phyloP scores from a whole-genome alignment of 371 early-diverging fungal species.

The Saksenaea oblongispora region DNA sequence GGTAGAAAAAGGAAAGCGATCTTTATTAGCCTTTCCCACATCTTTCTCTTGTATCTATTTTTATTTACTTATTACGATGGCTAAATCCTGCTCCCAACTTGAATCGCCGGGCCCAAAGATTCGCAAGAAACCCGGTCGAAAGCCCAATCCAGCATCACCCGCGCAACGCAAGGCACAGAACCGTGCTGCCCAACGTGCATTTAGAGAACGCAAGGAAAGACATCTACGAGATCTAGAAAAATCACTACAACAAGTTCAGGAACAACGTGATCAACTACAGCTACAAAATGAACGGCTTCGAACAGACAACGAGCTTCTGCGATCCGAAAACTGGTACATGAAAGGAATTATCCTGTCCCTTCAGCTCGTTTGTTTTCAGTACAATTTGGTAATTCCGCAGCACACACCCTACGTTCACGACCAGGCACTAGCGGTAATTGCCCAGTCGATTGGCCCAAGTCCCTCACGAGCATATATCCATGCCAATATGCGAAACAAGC shows the following conservation, averaged over 20 bases:
- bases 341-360: constrained; percentile 58
- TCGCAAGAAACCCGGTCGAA: constrained; percentile 81
- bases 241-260: constrained; percentile 65
- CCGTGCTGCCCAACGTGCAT: constrained; percentile 82
- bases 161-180: constrained; percentile 82
- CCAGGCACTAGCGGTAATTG: constrained; percentile 38
- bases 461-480: constrained; percentile 44
- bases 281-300: constrained; percentile 59
- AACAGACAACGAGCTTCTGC: constrained; percentile 53
- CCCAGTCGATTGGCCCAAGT: constrained; percentile 39
- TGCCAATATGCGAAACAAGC: constrained; percentile 43
- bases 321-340: constrained; percentile 65
- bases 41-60: not conserved
- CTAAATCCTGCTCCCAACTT: not conserved
- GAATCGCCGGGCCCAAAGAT: constrained; percentile 22
- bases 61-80: no score
- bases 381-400: constrained; percentile 48
- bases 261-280: constrained; percentile 50
- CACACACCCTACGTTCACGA: constrained; percentile 49
- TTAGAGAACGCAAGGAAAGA: constrained; percentile 78
- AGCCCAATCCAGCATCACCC: constrained; percentile 76
- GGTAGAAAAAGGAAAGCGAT: not conserved
- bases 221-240: constrained; percentile 71
- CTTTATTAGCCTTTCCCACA: not conserved
- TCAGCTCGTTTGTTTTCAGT: constrained; percentile 51